phyloP scores from a whole-genome alignment of 2,329 filamentous ascomycete species.

The Arthroderma uncinatum region DNA sequence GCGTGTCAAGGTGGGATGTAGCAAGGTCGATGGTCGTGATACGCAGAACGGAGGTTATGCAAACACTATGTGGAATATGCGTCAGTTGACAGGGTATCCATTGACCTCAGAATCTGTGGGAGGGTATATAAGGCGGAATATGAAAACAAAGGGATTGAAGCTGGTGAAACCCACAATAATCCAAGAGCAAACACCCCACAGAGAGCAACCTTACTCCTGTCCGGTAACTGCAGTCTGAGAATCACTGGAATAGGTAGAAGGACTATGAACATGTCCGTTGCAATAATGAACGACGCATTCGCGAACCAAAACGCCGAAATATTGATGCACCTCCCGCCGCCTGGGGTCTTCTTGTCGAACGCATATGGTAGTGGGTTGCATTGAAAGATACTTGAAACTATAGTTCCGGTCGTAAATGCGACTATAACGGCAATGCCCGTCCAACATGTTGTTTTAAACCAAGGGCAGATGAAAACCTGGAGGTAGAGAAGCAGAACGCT shows the following conservation, averaged over 20 bases:
- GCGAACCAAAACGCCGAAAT: conserved; percentile 41
- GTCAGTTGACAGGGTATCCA: not conserved
- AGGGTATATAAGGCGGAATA: conserved; percentile 5
- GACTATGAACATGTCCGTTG: conserved; percentile 29
- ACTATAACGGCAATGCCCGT: conserved; percentile 15
- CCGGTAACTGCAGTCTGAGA: conserved; percentile 22
- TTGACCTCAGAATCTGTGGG: not conserved
- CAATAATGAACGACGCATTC: conserved; percentile 34
- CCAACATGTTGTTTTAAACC: conserved; percentile 17
- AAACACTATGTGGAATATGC: conserved; percentile 9
- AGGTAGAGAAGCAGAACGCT: conserved; percentile 20
- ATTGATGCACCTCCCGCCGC: conserved; percentile 36
- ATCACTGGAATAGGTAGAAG: conserved; percentile 26
- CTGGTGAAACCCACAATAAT: conserved; percentile 23
- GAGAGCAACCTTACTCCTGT: conserved; percentile 42
- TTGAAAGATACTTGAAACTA: conserved; percentile 19
- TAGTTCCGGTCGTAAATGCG: conserved; percentile 17
- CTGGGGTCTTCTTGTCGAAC: conserved; percentile 14
- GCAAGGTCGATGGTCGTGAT: conserved; percentile 16
- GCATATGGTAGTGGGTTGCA: conserved; percentile 17
- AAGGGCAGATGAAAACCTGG: conserved; percentile 16
- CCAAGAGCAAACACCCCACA: conserved; percentile 18
- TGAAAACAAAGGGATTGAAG: not conserved
- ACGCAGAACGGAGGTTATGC: conserved; percentile 15
- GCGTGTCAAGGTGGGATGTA: conserved; percentile 16